These are phyloP conservation scores for Penicillium antarcticum DNA, from an alignment of 495 filamentous ascomycete species.

Conservation along the genomic window DNA sequence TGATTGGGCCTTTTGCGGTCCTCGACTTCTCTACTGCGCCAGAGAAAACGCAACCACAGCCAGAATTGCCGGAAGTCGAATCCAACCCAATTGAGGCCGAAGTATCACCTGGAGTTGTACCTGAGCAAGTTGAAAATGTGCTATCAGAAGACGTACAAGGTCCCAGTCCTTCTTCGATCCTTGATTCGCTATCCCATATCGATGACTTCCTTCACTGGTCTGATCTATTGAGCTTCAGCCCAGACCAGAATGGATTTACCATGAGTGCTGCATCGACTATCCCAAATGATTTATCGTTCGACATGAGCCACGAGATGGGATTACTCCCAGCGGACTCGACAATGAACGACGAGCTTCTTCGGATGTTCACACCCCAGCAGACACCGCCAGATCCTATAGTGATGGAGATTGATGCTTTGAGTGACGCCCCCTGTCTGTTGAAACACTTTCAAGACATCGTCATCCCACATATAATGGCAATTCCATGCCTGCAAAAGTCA, in stretches of 20 bases:
- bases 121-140: background rate
- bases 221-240: conserved; percentile 28
- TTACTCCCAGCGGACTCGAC: conserved; percentile 3
- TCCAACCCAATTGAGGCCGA: background rate
- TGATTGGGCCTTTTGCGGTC: conserved; percentile 32
- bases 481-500: conserved; percentile 29
- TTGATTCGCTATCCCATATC: conserved; percentile 27
- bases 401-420: conserved; percentile 11
- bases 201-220: conserved; percentile 37
- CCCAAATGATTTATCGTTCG: conserved; percentile 15
- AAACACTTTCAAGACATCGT: conserved; percentile 34
- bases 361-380: conserved; percentile 6
- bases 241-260: conserved; percentile 16
- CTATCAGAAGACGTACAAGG: conserved; percentile 7
- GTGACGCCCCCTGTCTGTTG: conserved; percentile 25
- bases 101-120: background rate
- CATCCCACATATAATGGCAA: conserved; percentile 30
- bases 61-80: background rate
- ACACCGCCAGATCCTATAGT: conserved; percentile 6
- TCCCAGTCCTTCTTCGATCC: conserved; percentile 14
- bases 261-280: conserved; percentile 15
- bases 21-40: conserved; percentile 18
- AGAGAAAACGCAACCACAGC: background rate
- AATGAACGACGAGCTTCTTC: background rate
- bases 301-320: conserved; percentile 7